These are phyloP conservation scores for Ramalina peruviana DNA, from an alignment of 495 filamentous ascomycete species.

Conservation along the genomic window DNA sequence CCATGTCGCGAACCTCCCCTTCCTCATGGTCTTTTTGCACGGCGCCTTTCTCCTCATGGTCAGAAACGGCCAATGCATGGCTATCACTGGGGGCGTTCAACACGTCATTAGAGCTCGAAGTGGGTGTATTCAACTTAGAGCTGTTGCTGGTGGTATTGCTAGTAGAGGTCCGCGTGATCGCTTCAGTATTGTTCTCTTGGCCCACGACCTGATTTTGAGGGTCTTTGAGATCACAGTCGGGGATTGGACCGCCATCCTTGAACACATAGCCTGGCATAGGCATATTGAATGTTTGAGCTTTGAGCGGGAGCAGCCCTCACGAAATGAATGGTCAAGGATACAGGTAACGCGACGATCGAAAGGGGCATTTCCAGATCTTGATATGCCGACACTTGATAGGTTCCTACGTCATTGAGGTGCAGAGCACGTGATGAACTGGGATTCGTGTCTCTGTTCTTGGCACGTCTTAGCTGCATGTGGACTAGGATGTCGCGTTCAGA, in stretches of 20 bases:
- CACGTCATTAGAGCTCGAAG: constrained; percentile 8
- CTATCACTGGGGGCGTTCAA: constrained; percentile 29
- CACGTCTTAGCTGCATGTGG: no score
- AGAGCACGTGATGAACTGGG: no score
- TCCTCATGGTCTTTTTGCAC: constrained; percentile 31
- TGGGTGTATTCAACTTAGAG: constrained; percentile 11
- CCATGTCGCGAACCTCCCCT: constrained; percentile 47
- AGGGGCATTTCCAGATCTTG: no score
- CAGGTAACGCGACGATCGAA: no score
- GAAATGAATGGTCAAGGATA: background rate
- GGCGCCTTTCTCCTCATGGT: constrained; percentile 34
- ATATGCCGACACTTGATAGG: no score
- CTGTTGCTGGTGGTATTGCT: constrained; percentile 5
- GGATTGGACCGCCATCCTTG: constrained; percentile 16
- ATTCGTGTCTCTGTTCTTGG: no score
- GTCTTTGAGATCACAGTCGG: constrained; percentile 16
- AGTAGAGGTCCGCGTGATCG: constrained; percentile 8
- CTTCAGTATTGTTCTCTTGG: background rate
- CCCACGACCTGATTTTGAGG: constrained; percentile 6
- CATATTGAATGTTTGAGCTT: constrained; percentile 6
- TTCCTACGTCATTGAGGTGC: no score
- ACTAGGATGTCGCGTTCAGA: no score
- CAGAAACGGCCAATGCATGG: constrained; percentile 32
- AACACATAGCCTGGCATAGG: constrained; percentile 19
- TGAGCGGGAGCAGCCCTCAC: no score